Evolutionary conservation across 2,329 filamentous ascomycete species (phyloP), one percentile per base, ranked within the genome.

Genomic region (Trichoderma sp.): DNA sequence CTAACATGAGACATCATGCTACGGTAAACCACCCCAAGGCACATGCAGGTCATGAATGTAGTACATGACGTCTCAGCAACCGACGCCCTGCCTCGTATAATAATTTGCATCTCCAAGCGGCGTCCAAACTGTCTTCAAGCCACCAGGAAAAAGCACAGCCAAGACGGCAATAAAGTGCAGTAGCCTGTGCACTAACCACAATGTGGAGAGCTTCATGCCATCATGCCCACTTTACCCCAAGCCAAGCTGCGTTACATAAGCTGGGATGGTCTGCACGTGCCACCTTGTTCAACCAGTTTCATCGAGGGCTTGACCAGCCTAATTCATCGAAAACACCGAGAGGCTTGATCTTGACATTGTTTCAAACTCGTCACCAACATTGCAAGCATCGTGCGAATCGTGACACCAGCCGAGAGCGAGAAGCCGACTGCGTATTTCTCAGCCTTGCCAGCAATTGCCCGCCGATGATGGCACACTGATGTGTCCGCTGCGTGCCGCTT

Each of bases 241-340:
- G 57, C 30, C 57, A 20, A 59, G 26, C 12, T 26, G 62, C 26
- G 28, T 67, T 68, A 68, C 65, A 61, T 68, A 68, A 68, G 34
- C 53, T 9, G 58, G 47, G 43, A 63, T 55, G 61, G 61, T 13
- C 61, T 57, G 68, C 68, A 70, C 68, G 68, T 70, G 68, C 68
- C 68, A 58, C 68, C 47, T n/a, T 66, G 15, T 58, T 47, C 39
- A 32, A 30, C 17, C n/a, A 61, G 61, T 50, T 66, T 66, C 59
- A 65, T 70, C 66, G 13, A 68, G 26, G 55, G 36, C 15, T 66
- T 32, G 32, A 32, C 53, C 32, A 43, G 68, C 61, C 68, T 57
- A 47, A 47, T 57, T 55, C 61, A 58, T 58, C 64, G n/a, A 43
- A 57, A 70, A 32, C 47, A 57, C 23, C 68, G 30, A 59, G 28